phyloP scores from a whole-genome alignment of 2,329 filamentous ascomycete species.

The Diaporthe citrichinensis region DNA sequence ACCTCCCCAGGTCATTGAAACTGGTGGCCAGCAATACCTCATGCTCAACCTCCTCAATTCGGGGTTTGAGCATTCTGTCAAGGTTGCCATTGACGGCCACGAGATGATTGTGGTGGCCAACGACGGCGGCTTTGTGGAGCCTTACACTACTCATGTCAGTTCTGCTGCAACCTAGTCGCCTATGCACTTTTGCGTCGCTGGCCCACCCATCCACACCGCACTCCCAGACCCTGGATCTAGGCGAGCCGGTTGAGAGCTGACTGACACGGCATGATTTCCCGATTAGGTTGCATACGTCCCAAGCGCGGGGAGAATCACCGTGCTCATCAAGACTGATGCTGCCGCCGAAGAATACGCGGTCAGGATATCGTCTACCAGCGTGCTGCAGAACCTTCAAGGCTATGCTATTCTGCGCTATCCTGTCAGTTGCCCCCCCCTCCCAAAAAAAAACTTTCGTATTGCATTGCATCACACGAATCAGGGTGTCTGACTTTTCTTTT shows the following conservation, averaged over 20 bases:
- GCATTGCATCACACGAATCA: background rate
- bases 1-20: constrained; percentile 40
- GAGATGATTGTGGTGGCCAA: constrained; percentile 46
- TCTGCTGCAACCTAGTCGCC: background rate
- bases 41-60: constrained; percentile 44
- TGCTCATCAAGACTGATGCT: constrained; percentile 43
- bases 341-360: constrained; percentile 45
- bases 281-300: constrained; percentile 42
- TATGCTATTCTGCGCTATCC: constrained; percentile 45
- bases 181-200: background rate
- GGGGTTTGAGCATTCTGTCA: constrained; percentile 43
- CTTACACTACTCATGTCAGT: constrained; percentile 33
- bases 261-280: background rate
- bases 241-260: background rate
- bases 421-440: background rate
- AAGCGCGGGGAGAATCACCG: constrained; percentile 43
- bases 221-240: background rate
- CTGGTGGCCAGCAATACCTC: constrained; percentile 39
- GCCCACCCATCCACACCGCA: background rate
- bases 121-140: constrained; percentile 45
- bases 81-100: constrained; percentile 45
- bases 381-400: constrained; percentile 46
- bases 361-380: constrained; percentile 45
- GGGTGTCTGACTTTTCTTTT: background rate
- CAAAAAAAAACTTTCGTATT: background rate